Conservation (phyloP, 23 red algal species). For the Pyropia yezoensis region DNA sequence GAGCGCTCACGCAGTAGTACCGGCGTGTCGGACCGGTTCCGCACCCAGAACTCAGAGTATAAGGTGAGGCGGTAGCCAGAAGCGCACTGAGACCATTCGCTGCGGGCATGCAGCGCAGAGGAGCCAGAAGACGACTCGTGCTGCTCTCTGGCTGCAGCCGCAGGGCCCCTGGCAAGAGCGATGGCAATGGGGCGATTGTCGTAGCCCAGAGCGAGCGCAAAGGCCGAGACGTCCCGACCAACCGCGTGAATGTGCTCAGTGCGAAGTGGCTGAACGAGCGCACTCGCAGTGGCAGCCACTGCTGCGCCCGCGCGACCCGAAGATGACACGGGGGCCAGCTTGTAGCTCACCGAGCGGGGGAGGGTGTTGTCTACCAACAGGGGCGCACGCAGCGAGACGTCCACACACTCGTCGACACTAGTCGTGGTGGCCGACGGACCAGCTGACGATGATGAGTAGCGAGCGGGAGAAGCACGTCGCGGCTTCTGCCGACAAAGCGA, state of each 20-base stretch:
- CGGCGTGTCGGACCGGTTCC: constrained; percentile 58
- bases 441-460: too few species aligned
- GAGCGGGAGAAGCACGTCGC: too few species aligned
- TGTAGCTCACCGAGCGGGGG: constrained; percentile 19
- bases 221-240: constrained; percentile 16
- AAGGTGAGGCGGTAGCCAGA: neutral
- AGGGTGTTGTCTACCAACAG: constrained; percentile 52
- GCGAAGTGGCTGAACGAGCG: constrained; percentile 30
- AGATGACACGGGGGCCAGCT: constrained; percentile 20
- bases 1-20: constrained; percentile 23
- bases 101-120: too few species aligned
- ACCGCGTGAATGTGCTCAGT: constrained; percentile 47
- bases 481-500: neutral
- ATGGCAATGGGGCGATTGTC: constrained; percentile 14
- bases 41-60: constrained; percentile 65
- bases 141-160: too few species aligned
- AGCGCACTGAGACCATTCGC: neutral
- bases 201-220: constrained; percentile 24
- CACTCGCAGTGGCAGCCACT: constrained; percentile 13
- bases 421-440: too few species aligned
- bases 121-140: too few species aligned
- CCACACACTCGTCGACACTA: constrained; percentile 4
- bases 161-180: too few species aligned
- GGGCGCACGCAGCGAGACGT: constrained; percentile 45
- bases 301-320: neutral